A percentile compares a stretch with the other conserved stretches of the same genome.
phyloP scores from a whole-genome alignment of 352 stramenopile genomes.

The Phytophthora nicotianae region DNA sequence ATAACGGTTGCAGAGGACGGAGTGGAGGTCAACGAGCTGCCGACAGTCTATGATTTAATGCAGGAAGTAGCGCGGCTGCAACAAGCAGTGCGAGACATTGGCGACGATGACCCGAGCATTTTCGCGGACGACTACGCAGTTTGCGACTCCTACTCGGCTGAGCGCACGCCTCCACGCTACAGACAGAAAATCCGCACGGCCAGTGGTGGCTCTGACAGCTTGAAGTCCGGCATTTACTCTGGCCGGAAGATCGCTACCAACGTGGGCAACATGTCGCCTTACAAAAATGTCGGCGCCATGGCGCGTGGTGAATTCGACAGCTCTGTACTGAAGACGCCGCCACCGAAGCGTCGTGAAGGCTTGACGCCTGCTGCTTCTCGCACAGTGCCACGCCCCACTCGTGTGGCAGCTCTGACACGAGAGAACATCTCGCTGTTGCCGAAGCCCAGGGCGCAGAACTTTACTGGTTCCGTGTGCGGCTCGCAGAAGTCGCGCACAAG shows the following conservation, averaged over 20 bases:
- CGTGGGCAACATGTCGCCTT: slow-evolving; percentile 35
- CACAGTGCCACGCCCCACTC: slow-evolving; percentile 41
- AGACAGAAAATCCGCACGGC: slow-evolving; percentile 23
- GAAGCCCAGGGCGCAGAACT: slow-evolving; percentile 46
- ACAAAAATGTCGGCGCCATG: slow-evolving; percentile 31
- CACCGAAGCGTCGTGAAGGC: slow-evolving; percentile 27
- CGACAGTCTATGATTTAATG: slow-evolving; percentile 64
- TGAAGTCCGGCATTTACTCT: slow-evolving; percentile 34
- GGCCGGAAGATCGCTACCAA: slow-evolving; percentile 32
- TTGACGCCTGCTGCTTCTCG: slow-evolving; percentile 20
- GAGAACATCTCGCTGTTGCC: slow-evolving; percentile 84
- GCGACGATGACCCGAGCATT: slow-evolving; percentile 37
- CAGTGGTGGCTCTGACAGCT: slow-evolving; percentile 30
- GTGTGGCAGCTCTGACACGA: slow-evolving; percentile 72
- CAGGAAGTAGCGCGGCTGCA: slow-evolving; percentile 56
- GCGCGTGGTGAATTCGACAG: slow-evolving; percentile 23
- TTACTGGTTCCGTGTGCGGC: slow-evolving; percentile 63
- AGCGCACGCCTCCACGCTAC: slow-evolving; percentile 32
- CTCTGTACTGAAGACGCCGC: slow-evolving; percentile 43
- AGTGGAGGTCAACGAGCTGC: slow-evolving; percentile 37
- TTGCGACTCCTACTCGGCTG: slow-evolving; percentile 23
- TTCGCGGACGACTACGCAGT: slow-evolving; percentile 35
- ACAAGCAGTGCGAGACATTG: slow-evolving; percentile 46
- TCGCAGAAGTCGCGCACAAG: slow-evolving; percentile 80
- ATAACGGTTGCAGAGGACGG: slow-evolving; percentile 29